Evolutionary conservation across 805 yeast species (phyloP).

Genomic region (Starmerella gropengiesseri): DNA sequence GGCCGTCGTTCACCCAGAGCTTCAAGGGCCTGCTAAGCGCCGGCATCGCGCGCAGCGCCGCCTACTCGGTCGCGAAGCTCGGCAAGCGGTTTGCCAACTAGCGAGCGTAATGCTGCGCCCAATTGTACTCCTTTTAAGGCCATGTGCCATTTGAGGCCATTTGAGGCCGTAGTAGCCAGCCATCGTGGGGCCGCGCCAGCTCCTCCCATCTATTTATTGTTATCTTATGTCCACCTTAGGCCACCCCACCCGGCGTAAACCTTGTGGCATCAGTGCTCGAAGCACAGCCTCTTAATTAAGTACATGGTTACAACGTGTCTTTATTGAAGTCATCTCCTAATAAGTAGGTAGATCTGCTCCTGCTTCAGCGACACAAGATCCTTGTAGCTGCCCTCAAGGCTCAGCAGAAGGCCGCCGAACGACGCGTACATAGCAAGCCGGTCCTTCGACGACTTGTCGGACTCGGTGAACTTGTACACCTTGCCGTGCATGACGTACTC

Average conservation of each 20-base stretch:
- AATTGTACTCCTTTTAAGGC: not conserved
- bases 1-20: constrained; percentile 67
- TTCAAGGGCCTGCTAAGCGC: constrained; percentile 80
- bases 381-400: constrained; percentile 91
- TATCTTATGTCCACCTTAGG: too few relatives aligned
- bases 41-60: constrained; percentile 36
- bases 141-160: not conserved
- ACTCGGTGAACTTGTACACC: constrained; percentile 91
- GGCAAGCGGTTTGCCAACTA: constrained; percentile 19
- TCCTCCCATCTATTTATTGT: not conserved
- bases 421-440: constrained; percentile 76
- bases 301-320: too few relatives aligned
- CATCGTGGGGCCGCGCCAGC: too few relatives aligned
- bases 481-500: constrained; percentile 98
- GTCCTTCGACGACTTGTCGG: constrained; percentile 37
- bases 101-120: not conserved
- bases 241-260: too few relatives aligned
- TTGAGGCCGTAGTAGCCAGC: too few relatives aligned
- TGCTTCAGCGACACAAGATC: constrained; percentile 80
- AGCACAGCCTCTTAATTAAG: too few relatives aligned
- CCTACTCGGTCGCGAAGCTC: constrained; percentile 23
- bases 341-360: constrained; percentile 81
- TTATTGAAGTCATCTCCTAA: constrained; percentile 62
- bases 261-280: too few relatives aligned
- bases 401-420: constrained; percentile 87